Base-by-base conservation (phyloP, 1,139 yeast genomes). In the Geotrichum phurueaensis region DNA sequence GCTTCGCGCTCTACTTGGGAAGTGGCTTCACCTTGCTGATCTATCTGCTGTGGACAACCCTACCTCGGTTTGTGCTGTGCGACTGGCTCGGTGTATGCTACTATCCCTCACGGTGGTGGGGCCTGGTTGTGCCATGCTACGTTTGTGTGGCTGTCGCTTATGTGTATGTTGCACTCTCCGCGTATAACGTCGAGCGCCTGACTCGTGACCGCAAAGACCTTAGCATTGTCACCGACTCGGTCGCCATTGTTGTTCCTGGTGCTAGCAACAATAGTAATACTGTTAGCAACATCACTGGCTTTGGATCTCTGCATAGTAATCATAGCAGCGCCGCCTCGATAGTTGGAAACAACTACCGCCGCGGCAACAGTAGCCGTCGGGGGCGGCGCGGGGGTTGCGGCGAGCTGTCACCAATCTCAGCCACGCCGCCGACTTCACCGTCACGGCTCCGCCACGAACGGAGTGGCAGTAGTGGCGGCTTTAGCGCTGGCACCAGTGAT, bases 101-200 rank as follows among this genome's bases (percentile, higher is more conserved):
- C 72, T 87, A 85, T 66, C 96, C 96, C 0, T 87, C 90, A 43
- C 78, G 90, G 66, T 89, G 94, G 86, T 90, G 97, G 97, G 86
- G 94, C 1, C 70, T 86, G 57, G 89, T 91, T 0, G 72, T 88
- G 0, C 96, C 96, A 0, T 77, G 87, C 3, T 86, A 82, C 67
- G 78, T 86, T 9, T 75, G 92, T 50, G 83, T 89, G 79, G 72
- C 80, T 18, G 84, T 92, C 89, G 74, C 85, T 10, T 90, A 84
- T 69, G 81, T 81, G 0, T 92, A 91, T 71, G 76, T 88, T 3
- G 89, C 85, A 2, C 73, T 91, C 60, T 85, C 86, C 0, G 73
- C 84, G 53, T 89, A 87, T 76, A 89, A 89, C 69, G 82, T 84
- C 3, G 97, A 92, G 69, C 80, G 85, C 18, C 78, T 84, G 67